Base-by-base conservation (phyloP, 1,284 basidiomycete species). In the Cryptococcus wingfieldii region DNA sequence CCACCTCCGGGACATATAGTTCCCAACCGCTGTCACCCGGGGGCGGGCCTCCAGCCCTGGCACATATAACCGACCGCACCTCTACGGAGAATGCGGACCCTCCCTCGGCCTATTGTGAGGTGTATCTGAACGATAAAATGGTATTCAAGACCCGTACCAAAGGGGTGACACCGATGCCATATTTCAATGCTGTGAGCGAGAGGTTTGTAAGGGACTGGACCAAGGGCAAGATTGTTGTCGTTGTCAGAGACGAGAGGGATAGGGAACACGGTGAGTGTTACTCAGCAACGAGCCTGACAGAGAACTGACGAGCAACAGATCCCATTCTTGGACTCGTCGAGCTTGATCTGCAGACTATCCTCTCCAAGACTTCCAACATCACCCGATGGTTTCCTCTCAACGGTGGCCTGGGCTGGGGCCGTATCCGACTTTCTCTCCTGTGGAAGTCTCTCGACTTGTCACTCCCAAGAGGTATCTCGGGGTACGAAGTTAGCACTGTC, bases 231-330 rank as follows among this genome's bases (percentile, higher is more conserved):
- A 63, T 80, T 50, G 68, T 72, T 27, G 69, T 80, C 51, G 79
- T 93, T n/a, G 81, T 83, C 1, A 76, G 80, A 18, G 84, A 88
- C 57, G 90, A 94, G 55, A 76, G 78, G 4, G 77, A 89, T 8
- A 95, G 92, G 92, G 81, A 87, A 66, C 74, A 75, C 61, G 74
- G 73, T 64, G 45, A 56, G 64, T 53, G 8, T 38, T 41, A 23
- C 37, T 53, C 13, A 27, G 39, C 5, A 18, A 18, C 31, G n/a
- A 18, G 16, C 10, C 16, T 18, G 47, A 54, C 49, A 59, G 50
- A 58, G 31, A 3, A 28, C 7, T 28, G 28, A 34, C 41, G 45
- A 13, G 16, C 48, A 6, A 6, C 47, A 72, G 70, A 76, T 63
- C 72, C 74, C 13, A 74, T 74, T 23, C 59, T 74, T 13, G 76